These are phyloP conservation scores for Chlamydomonas schloesseri DNA, from an alignment of 139 green algal species.

Conservation along the genomic window DNA sequence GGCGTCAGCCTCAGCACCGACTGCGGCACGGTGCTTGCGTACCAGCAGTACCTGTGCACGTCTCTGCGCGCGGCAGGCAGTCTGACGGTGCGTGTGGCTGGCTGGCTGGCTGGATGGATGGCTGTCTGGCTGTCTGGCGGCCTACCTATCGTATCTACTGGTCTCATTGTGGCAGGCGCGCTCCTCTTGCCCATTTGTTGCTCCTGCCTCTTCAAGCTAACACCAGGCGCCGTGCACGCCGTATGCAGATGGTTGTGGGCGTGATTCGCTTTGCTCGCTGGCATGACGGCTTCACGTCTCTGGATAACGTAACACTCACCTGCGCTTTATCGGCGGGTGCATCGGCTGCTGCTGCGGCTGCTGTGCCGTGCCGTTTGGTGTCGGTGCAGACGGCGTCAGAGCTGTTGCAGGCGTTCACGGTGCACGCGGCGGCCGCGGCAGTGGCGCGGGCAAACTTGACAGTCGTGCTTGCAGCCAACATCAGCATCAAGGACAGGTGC, in stretches of 20 bases:
- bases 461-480: not conserved
- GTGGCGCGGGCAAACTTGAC: not conserved
- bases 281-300: not conserved
- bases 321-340: not conserved
- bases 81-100: not conserved
- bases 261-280: not conserved
- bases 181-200: too few species aligned
- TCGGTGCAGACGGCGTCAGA: not conserved
- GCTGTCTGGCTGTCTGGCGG: too few species aligned
- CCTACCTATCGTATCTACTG: too few species aligned
- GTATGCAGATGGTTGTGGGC: not conserved
- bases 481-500: not conserved
- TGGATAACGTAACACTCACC: slow-evolving; percentile 25
- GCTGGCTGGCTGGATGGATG: too few species aligned
- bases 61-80: not conserved
- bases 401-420: slow-evolving; percentile 17
- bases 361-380: slow-evolving; percentile 17
- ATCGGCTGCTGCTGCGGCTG: not conserved
- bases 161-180: too few species aligned
- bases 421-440: not conserved
- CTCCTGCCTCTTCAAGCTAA: too few species aligned
- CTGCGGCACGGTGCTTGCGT: slow-evolving; percentile 7
- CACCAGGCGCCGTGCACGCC: too few species aligned
- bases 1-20: slow-evolving; percentile 1
- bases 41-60: slow-evolving; percentile 24